These are phyloP conservation scores for Nakazawaea siamensis DNA, from an alignment of 805 yeast species.

Conservation along the genomic window DNA sequence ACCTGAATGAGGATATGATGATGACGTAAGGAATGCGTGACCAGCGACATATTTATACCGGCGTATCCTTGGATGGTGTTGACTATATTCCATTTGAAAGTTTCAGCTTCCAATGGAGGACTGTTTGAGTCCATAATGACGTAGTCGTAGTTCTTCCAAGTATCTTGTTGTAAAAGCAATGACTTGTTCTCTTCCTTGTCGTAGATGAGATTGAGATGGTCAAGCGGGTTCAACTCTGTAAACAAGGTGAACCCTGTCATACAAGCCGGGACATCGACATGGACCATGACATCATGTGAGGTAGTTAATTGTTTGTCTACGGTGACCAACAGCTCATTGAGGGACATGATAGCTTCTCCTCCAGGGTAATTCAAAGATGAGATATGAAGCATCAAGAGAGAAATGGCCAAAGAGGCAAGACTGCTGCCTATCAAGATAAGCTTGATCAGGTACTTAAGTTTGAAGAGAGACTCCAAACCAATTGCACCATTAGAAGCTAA, in stretches of 20 bases:
- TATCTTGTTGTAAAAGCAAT: slow-evolving; percentile 20
- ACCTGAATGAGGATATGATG: slow-evolving; percentile 11
- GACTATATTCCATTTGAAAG: slow-evolving; percentile 35
- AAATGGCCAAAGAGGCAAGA: slow-evolving; percentile 26
- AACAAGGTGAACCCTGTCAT: slow-evolving; percentile 84
- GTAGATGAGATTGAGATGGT: slow-evolving; percentile 31
- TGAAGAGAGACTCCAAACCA: slow-evolving; percentile 4
- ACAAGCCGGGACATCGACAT: slow-evolving; percentile 72
- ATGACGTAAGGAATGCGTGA: slow-evolving; percentile 1
- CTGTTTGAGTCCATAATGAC: slow-evolving; percentile 33
- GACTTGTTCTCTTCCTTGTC: slow-evolving; percentile 65
- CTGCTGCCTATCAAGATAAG: slow-evolving; percentile 13
- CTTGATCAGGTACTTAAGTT: slow-evolving; percentile 11
- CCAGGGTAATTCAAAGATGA: slow-evolving; percentile 86
- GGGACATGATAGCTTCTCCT: slow-evolving; percentile 55
- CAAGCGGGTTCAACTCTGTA: slow-evolving; percentile 42
- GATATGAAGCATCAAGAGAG: slow-evolving; percentile 46
- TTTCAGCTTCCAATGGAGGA: slow-evolving; percentile 6
- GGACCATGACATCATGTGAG: slow-evolving; percentile 33
- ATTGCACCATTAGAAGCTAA: slow-evolving; percentile 57
- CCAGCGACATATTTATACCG: slow-evolving; percentile 26
- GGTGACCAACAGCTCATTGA: slow-evolving; percentile 36
- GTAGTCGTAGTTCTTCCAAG: slow-evolving; percentile 45
- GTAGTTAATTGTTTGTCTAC: slow-evolving; percentile 10
- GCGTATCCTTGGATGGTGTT: slow-evolving; percentile 29